Base-by-base conservation (phyloP, 768 basidiomycete genomes). In the Mycena maculata region DNA sequence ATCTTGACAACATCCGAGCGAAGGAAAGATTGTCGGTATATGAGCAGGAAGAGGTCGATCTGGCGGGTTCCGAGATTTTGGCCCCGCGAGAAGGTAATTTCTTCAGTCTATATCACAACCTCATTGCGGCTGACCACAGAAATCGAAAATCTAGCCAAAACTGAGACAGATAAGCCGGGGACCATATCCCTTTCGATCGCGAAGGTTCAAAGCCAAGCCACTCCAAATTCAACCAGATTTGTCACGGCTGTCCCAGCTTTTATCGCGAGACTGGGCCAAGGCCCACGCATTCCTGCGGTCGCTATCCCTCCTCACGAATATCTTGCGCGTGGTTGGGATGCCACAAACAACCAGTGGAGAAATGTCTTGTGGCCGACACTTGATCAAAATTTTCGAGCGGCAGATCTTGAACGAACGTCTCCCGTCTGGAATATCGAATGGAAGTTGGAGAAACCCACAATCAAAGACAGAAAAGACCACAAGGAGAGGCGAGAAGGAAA, bases 241-340 rank as follows among this genome's bases (percentile, higher is more conserved):
- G 39, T 20, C 11, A n/a, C n/a, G n/a, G n/a, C 9, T 5, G 6
- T 60, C 16, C 33, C 18, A 41, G 23, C 48, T 4, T 52, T 49
- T 20, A 12, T 50, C 13, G 23, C 49, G 16, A 53, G 36, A 28
- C 28, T 44, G 11, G 18, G 48, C 9, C 33, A 52, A 30, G 3
- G 48, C 28, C 2, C 48, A 25, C 11, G 27, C 10, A 20, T 4
- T 60, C 23, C 48, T 39, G 4, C n/a, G 22, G 9, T 9, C 5
- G 25, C 30, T 9, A 52, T 60, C 20, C 60, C 60, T 25, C 48
- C 49, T 2, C 60, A 54, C 20, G 60, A 62, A 38, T 54, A 31
- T 45, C 41, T 54, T 4, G 50, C 60, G 5, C 60, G 60, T 3
- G 60, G 60, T 10, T 62, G 60, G 60, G 41, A 62, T 30, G 60